A percentile compares a stretch with the other conserved stretches of the same genome.
These are phyloP conservation scores for Protomyces pachydermus DNA, from an alignment of 1,139 yeast genomes.

Conservation along the genomic window DNA sequence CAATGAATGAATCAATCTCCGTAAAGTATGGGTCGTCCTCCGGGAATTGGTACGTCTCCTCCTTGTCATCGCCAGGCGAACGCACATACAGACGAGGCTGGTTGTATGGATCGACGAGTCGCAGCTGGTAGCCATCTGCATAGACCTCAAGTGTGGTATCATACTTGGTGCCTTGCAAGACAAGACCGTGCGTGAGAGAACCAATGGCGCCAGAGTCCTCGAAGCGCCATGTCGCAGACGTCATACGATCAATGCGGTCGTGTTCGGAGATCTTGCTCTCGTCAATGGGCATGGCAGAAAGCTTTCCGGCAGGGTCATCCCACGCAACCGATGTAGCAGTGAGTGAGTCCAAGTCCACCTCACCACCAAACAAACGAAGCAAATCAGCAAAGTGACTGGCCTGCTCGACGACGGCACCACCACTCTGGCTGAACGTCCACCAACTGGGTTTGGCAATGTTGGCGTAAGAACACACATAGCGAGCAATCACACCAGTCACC, in stretches of 20 bases:
- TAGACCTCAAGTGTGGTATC: conserved; percentile 34
- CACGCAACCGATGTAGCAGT: conserved; percentile 32
- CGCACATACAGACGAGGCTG: conserved; percentile 33
- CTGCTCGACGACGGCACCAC: conserved; percentile 35
- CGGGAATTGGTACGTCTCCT: conserved; percentile 27
- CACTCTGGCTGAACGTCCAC: conserved; percentile 34
- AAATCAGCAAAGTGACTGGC: conserved; percentile 35
- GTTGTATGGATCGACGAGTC: conserved; percentile 33
- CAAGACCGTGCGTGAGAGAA: conserved; percentile 32
- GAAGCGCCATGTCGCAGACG: conserved; percentile 34
- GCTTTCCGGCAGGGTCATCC: conserved; percentile 33
- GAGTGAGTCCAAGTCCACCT: conserved; percentile 32
- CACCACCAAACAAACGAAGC: conserved; percentile 34
- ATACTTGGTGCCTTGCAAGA: conserved; percentile 33
- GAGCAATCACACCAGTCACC: conserved; percentile 31
- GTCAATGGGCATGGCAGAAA: conserved; percentile 32
- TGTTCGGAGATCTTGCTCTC: conserved; percentile 32
- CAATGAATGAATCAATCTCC: conserved; percentile 27
- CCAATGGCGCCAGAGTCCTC: conserved; percentile 33
- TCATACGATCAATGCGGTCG: conserved; percentile 34
- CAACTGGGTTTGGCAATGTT: conserved; percentile 32
- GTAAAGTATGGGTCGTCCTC: conserved; percentile 30
- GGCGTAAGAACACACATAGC: conserved; percentile 34
- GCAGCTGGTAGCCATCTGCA: conserved; percentile 34
- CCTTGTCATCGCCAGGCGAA: conserved; percentile 29